phyloP scores from a whole-genome alignment of 495 filamentous ascomycete genomes.

The Neurospora intermedia region DNA sequence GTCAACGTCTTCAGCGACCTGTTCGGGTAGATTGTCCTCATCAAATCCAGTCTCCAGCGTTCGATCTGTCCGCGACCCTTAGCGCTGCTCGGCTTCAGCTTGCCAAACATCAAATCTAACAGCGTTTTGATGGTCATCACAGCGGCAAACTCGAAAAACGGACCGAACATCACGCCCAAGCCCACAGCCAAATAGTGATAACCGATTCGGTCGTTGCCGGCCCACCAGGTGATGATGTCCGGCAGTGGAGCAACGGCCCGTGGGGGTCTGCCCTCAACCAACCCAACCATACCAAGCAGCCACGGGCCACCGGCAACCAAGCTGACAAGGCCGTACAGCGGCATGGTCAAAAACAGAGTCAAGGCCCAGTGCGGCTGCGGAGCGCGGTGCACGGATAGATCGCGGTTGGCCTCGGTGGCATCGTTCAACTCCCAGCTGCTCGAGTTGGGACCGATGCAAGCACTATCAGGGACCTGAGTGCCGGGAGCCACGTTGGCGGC shows the following conservation, averaged over 20 bases:
- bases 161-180: conserved; percentile 23
- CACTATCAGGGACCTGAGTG: conserved; percentile 24
- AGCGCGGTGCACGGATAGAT: conserved; percentile 18
- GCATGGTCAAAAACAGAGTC: conserved; percentile 18
- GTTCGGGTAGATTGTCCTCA: conserved; percentile 24
- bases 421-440: conserved; percentile 35
- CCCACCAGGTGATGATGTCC: conserved; percentile 29
- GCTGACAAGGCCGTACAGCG: conserved; percentile 18
- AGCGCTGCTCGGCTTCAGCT: conserved; percentile 17
- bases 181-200: conserved; percentile 30
- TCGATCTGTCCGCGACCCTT: conserved; percentile 16
- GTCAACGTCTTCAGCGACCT: conserved; percentile 22
- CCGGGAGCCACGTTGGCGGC: conserved; percentile 33
- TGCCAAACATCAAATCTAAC: conserved; percentile 20
- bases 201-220: conserved; percentile 22
- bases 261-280: conserved; percentile 18
- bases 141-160: conserved; percentile 24
- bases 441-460: conserved; percentile 38
- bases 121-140: conserved; percentile 11
- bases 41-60: conserved; percentile 24
- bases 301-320: conserved; percentile 26
- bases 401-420: conserved; percentile 28
- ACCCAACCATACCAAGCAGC: conserved; percentile 28
- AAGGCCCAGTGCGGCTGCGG: conserved; percentile 27
- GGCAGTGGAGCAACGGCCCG: conserved; percentile 14